phyloP scores from a whole-genome alignment of 257 asterid species.

The Solanum virginianum region DNA sequence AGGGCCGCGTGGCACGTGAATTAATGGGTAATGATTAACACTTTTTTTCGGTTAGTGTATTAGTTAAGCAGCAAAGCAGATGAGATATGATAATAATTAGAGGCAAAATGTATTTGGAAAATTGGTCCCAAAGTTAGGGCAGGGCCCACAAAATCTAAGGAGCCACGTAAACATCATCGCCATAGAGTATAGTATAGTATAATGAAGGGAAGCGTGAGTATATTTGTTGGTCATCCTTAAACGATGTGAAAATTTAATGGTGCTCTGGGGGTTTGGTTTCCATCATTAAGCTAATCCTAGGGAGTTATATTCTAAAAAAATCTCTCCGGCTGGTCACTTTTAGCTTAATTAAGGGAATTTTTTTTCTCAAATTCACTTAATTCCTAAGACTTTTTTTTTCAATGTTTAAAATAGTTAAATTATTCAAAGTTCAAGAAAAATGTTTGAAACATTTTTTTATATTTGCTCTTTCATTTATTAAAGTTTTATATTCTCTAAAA shows the following conservation, averaged over 20 bases:
- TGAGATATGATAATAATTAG: neutral
- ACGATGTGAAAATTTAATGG: conserved; percentile 16
- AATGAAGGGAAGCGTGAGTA: neutral
- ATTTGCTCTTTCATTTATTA: no score
- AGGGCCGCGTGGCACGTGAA: conserved; percentile 34
- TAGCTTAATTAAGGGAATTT: no score
- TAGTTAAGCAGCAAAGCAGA: conserved; percentile 8
- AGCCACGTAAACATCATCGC: conserved; percentile 7
- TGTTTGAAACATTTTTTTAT: no score
- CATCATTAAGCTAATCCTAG: conserved; percentile 10
- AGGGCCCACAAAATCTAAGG: conserved; percentile 28
- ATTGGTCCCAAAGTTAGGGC: neutral
- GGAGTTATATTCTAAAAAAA: no score
- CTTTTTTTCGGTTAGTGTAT: conserved; percentile 18
- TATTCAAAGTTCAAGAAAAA: no score
- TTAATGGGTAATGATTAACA: conserved; percentile 32
- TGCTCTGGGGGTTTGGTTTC: conserved; percentile 1
- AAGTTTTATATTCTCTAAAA: no score
- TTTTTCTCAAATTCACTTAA: no score
- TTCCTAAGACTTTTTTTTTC: no score
- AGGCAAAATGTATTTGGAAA: conserved; percentile 12
- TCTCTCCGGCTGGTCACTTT: no score
- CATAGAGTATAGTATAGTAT: neutral
- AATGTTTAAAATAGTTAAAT: no score
- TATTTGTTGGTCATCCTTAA: neutral